Evolutionary conservation across 2,329 filamentous ascomycete genomes (phyloP).

Genomic region (Cercospora sp.): DNA sequence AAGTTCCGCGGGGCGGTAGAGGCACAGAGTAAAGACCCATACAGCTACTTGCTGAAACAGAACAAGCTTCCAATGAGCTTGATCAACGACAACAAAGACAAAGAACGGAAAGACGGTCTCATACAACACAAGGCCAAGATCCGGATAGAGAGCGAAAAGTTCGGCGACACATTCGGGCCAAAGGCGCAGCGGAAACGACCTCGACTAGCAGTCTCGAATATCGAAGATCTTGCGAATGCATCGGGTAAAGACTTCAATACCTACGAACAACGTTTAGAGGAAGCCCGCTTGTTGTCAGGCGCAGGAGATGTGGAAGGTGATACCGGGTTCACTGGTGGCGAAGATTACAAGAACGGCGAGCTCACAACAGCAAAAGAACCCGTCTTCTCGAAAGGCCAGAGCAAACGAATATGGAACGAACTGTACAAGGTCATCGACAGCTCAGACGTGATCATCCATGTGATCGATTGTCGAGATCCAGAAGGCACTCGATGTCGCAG

Average conservation of each 20-base stretch:
- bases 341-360: constrained; percentile 38
- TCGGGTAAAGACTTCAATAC: constrained; percentile 77
- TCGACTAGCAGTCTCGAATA: constrained; percentile 79
- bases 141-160: constrained; percentile 82
- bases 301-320: constrained; percentile 36
- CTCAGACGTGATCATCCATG: constrained; percentile 93
- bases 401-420: constrained; percentile 96
- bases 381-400: constrained; percentile 92
- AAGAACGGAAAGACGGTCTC: constrained; percentile 68
- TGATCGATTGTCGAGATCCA: constrained; percentile 86
- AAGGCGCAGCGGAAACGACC: constrained; percentile 92
- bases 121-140: constrained; percentile 96
- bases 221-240: constrained; percentile 78
- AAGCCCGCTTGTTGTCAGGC: constrained; percentile 74
- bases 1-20: constrained; percentile 91
- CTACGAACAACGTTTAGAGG: constrained; percentile 78
- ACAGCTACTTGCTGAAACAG: constrained; percentile 90
- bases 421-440: constrained; percentile 90
- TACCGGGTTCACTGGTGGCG: constrained; percentile 19
- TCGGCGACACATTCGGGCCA: constrained; percentile 85
- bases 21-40: constrained; percentile 85
- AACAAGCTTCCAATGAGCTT: constrained; percentile 97
- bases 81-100: constrained; percentile 73
- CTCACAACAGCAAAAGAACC: constrained; percentile 57
- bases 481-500: constrained; percentile 85